Conservation (phyloP, 352 stramenopile species). For the Pythium brassicae region DNA sequence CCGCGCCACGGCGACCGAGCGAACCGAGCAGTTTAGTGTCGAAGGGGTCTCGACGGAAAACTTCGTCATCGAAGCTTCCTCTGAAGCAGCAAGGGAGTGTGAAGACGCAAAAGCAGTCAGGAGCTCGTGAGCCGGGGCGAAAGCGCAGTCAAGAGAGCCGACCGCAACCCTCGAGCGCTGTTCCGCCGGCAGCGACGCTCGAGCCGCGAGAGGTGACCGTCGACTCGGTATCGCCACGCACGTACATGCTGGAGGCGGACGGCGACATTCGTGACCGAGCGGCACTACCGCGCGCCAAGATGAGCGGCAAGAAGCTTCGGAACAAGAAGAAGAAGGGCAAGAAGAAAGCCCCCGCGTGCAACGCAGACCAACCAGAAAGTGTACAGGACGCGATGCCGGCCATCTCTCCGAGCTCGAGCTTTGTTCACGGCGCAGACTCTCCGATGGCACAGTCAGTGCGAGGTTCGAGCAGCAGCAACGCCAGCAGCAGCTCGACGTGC, state of each 20-base stretch:
- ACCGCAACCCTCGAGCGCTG: not conserved
- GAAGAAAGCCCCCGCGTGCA: not conserved
- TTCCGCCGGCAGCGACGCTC: not conserved
- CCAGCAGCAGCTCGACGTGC: slow-evolving; percentile 1
- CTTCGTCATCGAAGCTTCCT: slow-evolving; percentile 3
- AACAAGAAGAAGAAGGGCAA: slow-evolving; percentile 22
- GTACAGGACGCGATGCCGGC: slow-evolving; percentile 6
- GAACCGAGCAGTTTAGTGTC: not conserved
- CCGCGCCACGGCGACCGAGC: not conserved
- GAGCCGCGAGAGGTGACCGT: not conserved
- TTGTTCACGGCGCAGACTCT: not conserved
- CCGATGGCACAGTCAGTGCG: not conserved
- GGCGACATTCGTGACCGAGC: not conserved
- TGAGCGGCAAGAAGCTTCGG: slow-evolving; percentile 31
- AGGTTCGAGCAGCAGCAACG: slow-evolving; percentile 5
- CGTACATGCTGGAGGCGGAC: not conserved
- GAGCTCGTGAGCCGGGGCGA: not conserved
- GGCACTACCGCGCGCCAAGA: slow-evolving; percentile 21
- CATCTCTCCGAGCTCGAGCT: not conserved
- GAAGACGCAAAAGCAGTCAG: not conserved
- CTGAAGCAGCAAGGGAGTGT: not conserved
- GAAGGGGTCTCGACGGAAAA: slow-evolving; percentile 3
- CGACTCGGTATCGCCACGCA: not conserved
- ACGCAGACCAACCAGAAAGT: not conserved
- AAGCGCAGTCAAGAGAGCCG: slow-evolving; percentile 5